Evolutionary conservation across 345 rosid species (phyloP), one percentile per base, ranked within the genome.

Genomic region (Theobroma cacao): DNA sequence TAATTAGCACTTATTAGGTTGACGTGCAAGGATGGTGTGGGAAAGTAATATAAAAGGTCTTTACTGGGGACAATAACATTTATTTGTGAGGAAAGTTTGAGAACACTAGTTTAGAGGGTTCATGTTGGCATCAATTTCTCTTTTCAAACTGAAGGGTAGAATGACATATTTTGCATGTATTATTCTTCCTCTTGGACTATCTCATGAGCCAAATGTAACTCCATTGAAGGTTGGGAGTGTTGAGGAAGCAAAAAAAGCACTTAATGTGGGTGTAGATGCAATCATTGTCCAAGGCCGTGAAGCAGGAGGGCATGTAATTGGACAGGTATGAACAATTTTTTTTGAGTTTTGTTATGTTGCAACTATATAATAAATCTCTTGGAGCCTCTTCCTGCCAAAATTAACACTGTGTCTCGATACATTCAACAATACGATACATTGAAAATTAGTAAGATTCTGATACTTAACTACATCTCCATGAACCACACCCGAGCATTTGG

Each of bases 291-390:
- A 94, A 87, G 98, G 96, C 58, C 89, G 82, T 59, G 98, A 91
- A 89, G 98, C 96, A 14, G 97, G 96, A 41, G 98, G 98, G 15
- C 97, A 94, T 86, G 89, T 94, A 11, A 87, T 88, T 70, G 93
- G 98, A 63, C 90, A 91, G 94, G 98, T 92, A 76, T 43, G 71
- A 60, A 66, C 24, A 18, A n/a, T n/a, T 62, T 75, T 33, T 30
- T 14, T 55, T 43, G 26, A 55, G 14, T 63, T 67, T 20, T 38
- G 9, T 55, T 47, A 10, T 53, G 2, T n/a, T 63, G 59, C 30
- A 43, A 24, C 67, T 65, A 8, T 61, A 38, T 59, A 40, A 22
- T 48, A 36, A 34, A 22, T 64, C 52, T 48, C 3, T 55, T 63
- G 15, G 53, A 38, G 70, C 20, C 26, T 30, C 14, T 3, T 58